phyloP scores from a whole-genome alignment of 2,329 filamentous ascomycete species.

The Decorospora gaudefroyi region DNA sequence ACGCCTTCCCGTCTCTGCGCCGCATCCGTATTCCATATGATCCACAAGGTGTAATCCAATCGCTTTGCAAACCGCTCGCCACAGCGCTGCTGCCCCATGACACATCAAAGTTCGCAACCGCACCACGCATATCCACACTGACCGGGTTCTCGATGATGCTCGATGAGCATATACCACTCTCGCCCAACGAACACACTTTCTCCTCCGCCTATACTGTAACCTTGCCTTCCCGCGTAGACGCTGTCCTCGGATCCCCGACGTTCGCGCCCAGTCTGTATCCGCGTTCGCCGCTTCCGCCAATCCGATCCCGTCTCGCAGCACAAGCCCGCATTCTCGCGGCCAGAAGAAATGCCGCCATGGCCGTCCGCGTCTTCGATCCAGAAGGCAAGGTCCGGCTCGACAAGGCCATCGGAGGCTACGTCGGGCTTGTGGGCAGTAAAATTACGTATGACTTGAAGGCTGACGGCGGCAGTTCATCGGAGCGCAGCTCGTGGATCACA shows the following conservation, averaged over 20 bases:
- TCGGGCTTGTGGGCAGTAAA: constrained; percentile 63
- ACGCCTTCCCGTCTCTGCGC: constrained; percentile 66
- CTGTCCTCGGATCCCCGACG: constrained; percentile 21
- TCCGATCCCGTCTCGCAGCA: constrained; percentile 66
- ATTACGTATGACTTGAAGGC: constrained; percentile 66
- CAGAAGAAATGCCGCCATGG: constrained; percentile 58
- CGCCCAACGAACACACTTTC: neutral
- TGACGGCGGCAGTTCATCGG: constrained; percentile 48
- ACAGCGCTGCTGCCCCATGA: constrained; percentile 56
- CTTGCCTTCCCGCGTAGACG: constrained; percentile 26
- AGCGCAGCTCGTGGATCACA: constrained; percentile 32
- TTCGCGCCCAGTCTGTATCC: constrained; percentile 8
- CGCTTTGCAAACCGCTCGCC: constrained; percentile 66
- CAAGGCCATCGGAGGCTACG: constrained; percentile 62
- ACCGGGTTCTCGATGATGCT: neutral
- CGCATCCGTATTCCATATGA: constrained; percentile 69
- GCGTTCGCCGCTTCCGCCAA: constrained; percentile 39
- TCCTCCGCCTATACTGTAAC: constrained; percentile 1
- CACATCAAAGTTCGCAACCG: constrained; percentile 23
- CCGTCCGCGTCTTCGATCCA: constrained; percentile 59
- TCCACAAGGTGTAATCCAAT: constrained; percentile 69
- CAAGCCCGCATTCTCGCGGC: constrained; percentile 68
- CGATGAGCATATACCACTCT: constrained; percentile 1
- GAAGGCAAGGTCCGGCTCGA: constrained; percentile 57
- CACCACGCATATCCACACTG: constrained; percentile 7